Evolutionary conservation across 2,329 filamentous ascomycete species (phyloP), one percentile per base, ranked within the genome.

Genomic region (Sphaerulina vaccinii): DNA sequence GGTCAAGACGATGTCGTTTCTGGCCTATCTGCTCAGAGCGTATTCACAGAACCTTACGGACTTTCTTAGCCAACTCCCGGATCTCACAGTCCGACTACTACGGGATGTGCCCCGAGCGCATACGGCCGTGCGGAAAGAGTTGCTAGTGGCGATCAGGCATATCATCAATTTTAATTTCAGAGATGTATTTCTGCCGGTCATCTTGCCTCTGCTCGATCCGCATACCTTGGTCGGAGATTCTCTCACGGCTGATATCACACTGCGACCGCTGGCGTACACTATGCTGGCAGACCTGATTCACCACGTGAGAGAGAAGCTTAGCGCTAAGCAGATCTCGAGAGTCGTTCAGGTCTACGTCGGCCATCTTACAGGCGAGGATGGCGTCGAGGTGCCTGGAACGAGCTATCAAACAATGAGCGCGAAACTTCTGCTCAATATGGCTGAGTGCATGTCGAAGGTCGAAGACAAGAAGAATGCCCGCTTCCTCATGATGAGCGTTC

Each of bases 391-490:
- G 5, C 95, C 93, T 0, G 95, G 95, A 7, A 97, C 95, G 0
- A 99, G 92, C 70, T 99, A 99, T 67, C 95, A 99, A 71, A 99
- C 93, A 0, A 99, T 99, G 93, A 97, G 93, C 63, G 95, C 93
- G 0, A 99, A 97, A 70, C 77, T 99, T 2, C 77, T 99, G 1
- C 77, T 99, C 10, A 99, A 99, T 69, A 95, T 99, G 90, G 93
- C 92, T 0, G 95, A 99, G 65, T 95, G 90, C 68, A 99, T 99
- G 65, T 89, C 91, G 1, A 95, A 92, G 70, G 81, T 99, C 62
- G 86, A 87, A 16, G 89, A 96, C 68, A 99, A 97, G 73, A 84
- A 87, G 37, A 92, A 99, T 69, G 93, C 93, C 19, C 85, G 95
- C 5, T 91, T 97, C 69, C 96, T 96, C 68, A 75, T 99, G 55